Percentiles rank a stretch among this genome's conserved stretches.
These are phyloP conservation scores for Xylariaceae sp. DNA, from an alignment of 2,329 filamentous ascomycete genomes.

Conservation along the genomic window DNA sequence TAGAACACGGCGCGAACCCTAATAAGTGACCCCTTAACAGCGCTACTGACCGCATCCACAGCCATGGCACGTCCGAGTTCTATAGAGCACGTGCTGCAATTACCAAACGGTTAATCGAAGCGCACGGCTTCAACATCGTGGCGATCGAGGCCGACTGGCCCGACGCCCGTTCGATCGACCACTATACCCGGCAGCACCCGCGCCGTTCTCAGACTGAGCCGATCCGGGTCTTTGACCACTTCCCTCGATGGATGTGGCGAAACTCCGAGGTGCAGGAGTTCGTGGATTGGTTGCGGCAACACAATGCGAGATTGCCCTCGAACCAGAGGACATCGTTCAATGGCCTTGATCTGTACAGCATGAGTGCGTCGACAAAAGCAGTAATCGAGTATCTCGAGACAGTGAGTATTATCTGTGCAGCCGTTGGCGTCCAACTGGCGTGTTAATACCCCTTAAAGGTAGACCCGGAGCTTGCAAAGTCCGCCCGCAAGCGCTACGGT, in stretches of 20 bases:
- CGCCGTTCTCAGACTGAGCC: constrained; percentile 27
- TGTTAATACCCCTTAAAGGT: constrained; percentile 26
- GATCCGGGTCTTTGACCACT: constrained; percentile 50
- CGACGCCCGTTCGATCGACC: constrained; percentile 53
- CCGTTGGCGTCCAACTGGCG: background rate
- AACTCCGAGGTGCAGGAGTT: constrained; percentile 55
- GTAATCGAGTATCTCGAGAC: constrained; percentile 48
- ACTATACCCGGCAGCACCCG: constrained; percentile 51
- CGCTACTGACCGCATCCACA: constrained; percentile 5
- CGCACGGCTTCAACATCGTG: constrained; percentile 54
- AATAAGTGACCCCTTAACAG: background rate
- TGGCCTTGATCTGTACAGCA: constrained; percentile 49
- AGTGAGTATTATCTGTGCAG: constrained; percentile 1
- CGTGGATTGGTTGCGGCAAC: constrained; percentile 53
- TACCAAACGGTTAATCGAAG: constrained; percentile 51
- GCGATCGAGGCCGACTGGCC: constrained; percentile 58
- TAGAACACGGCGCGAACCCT: background rate
- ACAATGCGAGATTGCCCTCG: constrained; percentile 38
- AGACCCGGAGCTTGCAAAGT: constrained; percentile 46
- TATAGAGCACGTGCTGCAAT: constrained; percentile 54
- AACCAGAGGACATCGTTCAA: constrained; percentile 44
- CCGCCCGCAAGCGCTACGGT: constrained; percentile 48
- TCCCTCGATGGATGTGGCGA: constrained; percentile 60
- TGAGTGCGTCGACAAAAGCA: constrained; percentile 19
- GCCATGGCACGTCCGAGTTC: constrained; percentile 58